phyloP scores from a whole-genome alignment of 2,329 filamentous ascomycete species.

The Metarhizium humberi region DNA sequence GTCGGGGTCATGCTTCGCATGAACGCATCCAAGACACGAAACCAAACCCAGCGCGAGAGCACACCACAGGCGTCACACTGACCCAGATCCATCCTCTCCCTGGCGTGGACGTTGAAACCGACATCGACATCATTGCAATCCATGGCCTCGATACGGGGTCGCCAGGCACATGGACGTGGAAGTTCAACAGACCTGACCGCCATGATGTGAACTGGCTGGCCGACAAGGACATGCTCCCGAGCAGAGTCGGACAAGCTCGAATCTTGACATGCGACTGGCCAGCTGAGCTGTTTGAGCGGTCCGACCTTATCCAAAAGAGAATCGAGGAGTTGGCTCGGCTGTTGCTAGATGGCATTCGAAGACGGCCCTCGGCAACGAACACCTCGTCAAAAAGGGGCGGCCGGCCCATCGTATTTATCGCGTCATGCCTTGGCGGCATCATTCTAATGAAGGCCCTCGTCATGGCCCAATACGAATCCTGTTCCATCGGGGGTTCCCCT shows the following conservation, averaged over 20 bases:
- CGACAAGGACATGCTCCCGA: slow-evolving; percentile 15
- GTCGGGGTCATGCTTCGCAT: neutral
- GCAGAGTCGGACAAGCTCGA: slow-evolving; percentile 8
- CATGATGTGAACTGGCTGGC: slow-evolving; percentile 17
- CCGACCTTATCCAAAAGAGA: slow-evolving; percentile 10
- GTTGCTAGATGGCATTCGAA: slow-evolving; percentile 9
- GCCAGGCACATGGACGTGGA: slow-evolving; percentile 18
- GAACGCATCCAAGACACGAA: neutral
- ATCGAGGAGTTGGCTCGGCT: slow-evolving; percentile 7
- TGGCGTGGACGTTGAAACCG: slow-evolving; percentile 7
- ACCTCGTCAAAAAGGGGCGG: neutral
- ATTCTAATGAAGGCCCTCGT: slow-evolving; percentile 19
- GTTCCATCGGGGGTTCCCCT: slow-evolving; percentile 4
- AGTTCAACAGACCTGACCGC: neutral
- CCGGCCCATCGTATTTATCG: slow-evolving; percentile 21
- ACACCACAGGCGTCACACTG: neutral
- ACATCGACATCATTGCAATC: slow-evolving; percentile 25
- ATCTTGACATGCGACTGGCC: slow-evolving; percentile 22
- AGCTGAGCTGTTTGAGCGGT: slow-evolving; percentile 12
- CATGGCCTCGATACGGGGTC: slow-evolving; percentile 22
- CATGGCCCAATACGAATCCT: slow-evolving; percentile 8
- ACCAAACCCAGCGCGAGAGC: neutral
- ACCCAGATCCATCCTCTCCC: neutral
- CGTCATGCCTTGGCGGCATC: slow-evolving; percentile 24
- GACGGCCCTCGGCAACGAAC: neutral